Conservation (phyloP, 257 asterid genomes). For the Dorcoceras hygrometricum region DNA sequence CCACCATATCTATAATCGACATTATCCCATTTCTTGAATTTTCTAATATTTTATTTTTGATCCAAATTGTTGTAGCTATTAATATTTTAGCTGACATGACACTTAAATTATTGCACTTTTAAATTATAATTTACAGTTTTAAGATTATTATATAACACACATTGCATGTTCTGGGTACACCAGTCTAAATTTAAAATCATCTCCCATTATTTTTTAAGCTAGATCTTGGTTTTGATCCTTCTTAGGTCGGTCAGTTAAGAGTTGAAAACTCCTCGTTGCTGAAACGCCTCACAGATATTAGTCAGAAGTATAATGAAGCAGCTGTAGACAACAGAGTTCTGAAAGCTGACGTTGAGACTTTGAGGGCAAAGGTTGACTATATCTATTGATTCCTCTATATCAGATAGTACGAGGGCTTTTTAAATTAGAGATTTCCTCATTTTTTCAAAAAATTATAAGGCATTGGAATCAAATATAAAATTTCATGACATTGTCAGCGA, state of each 20-base stretch:
- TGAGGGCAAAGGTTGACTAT: slow-evolving; percentile 77
- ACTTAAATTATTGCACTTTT: no score
- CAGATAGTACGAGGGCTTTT: neutral
- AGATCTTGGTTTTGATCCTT: slow-evolving; percentile 25
- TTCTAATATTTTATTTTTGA: no score
- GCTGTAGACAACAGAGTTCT: slow-evolving; percentile 94
- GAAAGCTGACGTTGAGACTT: slow-evolving; percentile 94
- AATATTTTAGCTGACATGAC: no score
- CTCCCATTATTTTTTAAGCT: slow-evolving; percentile 5
- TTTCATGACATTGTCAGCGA: neutral
- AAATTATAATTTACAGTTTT: no score
- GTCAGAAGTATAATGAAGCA: slow-evolving; percentile 82
- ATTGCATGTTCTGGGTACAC: no score
- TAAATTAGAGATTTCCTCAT: no score
- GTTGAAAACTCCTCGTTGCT: slow-evolving; percentile 76
- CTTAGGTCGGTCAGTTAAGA: slow-evolving; percentile 71
- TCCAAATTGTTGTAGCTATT: no score
- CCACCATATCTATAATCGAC: no score
- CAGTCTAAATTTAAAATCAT: neutral
- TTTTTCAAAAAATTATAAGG: no score
- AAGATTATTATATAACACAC: no score
- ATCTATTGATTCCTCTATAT: neutral
- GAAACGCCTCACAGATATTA: slow-evolving; percentile 75
- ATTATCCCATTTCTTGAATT: no score
- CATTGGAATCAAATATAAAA: neutral